These are phyloP conservation scores for Cymbopogon citratus DNA, from an alignment of 176 grass and related monocot species.

Conservation along the genomic window DNA sequence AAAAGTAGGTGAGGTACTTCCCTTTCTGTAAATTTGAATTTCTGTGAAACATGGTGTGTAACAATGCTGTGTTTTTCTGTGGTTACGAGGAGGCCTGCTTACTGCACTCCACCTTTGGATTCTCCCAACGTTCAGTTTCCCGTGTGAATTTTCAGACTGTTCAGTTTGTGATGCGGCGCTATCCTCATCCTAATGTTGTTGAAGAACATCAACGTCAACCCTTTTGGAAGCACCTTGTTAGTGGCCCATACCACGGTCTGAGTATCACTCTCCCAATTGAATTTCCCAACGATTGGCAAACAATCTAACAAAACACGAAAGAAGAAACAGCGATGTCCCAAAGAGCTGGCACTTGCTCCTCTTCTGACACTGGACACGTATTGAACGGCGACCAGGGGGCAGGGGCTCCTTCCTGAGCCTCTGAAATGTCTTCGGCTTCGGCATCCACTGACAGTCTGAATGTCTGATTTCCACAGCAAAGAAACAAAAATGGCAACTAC, in stretches of 20 bases:
- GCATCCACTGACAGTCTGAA: background rate
- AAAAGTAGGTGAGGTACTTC: background rate
- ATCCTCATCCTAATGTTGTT: background rate
- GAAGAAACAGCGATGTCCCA: slow-evolving; percentile 22
- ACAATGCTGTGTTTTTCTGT: background rate
- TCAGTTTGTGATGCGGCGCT: background rate
- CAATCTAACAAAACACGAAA: background rate
- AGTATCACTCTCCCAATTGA: background rate
- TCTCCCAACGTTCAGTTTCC: background rate
- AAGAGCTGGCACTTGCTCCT: background rate
- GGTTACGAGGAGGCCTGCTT: background rate
- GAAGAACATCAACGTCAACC: background rate
- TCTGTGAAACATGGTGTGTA: background rate
- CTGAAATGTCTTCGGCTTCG: background rate
- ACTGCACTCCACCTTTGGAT: background rate
- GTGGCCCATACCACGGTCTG: background rate
- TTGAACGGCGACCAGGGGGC: background rate
- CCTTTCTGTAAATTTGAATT: background rate
- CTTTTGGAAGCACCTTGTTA: background rate
- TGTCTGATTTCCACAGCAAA: slow-evolving; percentile 6
- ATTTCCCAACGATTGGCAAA: slow-evolving; percentile 8
- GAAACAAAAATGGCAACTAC: slow-evolving; percentile 18
- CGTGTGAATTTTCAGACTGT: background rate
- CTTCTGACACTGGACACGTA: slow-evolving; percentile 2
- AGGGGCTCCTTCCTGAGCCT: background rate